These are phyloP conservation scores for Sclerotinia borealis DNA, from an alignment of 2,329 filamentous ascomycete genomes.

Conservation along the genomic window DNA sequence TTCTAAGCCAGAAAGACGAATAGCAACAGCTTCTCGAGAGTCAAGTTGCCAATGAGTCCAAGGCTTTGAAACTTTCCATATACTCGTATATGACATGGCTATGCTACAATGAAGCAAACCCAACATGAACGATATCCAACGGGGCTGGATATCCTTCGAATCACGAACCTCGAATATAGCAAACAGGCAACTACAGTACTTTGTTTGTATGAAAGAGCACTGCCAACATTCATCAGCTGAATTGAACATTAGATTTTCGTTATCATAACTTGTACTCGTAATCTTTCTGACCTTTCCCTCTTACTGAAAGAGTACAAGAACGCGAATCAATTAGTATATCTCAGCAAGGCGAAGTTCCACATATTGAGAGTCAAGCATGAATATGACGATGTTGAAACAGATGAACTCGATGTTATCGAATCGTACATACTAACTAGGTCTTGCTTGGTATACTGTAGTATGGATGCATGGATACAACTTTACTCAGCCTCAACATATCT, in stretches of 20 bases:
- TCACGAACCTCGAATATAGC: background rate
- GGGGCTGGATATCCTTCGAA: background rate
- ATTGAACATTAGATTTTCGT: background rate
- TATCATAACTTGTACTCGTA: background rate
- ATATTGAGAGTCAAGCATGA: background rate
- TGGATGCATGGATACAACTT: too few relatives aligned
- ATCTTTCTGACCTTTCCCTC: background rate
- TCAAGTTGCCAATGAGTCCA: background rate
- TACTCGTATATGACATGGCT: background rate
- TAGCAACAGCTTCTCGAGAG: background rate
- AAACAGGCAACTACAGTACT: background rate
- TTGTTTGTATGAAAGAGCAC: background rate
- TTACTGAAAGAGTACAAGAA: background rate
- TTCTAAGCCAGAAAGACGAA: background rate
- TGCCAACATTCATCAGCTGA: background rate
- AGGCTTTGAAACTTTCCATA: background rate
- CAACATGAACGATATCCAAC: background rate
- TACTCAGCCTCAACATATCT: constrained; percentile 1
- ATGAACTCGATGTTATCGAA: background rate
- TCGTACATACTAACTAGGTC: too few relatives aligned
- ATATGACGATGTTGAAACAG: background rate
- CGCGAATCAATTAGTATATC: background rate
- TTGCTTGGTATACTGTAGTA: too few relatives aligned
- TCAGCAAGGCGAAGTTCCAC: background rate
- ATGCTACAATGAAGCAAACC: background rate